A percentile compares a stretch with the other conserved stretches of the same genome.
phyloP scores from a whole-genome alignment of 306 rosid genomes.

The cucumber (Cucumis sativus) region DNA sequence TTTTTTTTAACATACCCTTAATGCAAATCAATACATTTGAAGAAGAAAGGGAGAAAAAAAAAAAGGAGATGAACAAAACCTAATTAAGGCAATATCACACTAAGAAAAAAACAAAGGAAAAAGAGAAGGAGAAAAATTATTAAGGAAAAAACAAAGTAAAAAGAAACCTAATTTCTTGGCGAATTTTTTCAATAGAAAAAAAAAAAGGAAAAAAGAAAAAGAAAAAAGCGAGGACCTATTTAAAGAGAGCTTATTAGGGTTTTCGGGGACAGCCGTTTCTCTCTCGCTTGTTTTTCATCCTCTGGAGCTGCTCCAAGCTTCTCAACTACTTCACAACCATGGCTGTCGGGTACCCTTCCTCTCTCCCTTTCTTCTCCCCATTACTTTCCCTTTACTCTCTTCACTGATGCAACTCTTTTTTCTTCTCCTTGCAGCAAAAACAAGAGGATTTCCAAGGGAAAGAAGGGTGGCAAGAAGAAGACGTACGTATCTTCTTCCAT shows the following conservation, averaged over 20 bases:
- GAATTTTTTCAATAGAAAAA: no score
- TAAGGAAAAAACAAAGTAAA: no score
- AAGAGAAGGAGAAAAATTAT: no score
- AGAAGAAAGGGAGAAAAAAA: no score
- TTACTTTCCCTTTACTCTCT: background rate
- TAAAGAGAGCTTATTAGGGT: background rate
- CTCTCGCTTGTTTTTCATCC: background rate
- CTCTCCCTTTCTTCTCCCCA: background rate
- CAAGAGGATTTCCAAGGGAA: conserved; percentile 90
- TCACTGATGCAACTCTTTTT: background rate
- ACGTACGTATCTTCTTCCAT: conserved; percentile 30
- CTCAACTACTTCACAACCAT: background rate
- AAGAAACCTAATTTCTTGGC: no score
- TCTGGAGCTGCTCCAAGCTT: conserved; percentile 3
- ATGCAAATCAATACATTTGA: no score
- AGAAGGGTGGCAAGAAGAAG: conserved; percentile 98
- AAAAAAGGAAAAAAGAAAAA: background rate
- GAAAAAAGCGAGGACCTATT: background rate
- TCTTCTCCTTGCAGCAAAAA: conserved; percentile 40
- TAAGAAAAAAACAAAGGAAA: no score
- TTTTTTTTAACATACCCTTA: no score
- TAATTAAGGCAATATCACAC: no score
- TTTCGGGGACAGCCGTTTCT: conserved; percentile 1
- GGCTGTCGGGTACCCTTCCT: conserved; percentile 6
- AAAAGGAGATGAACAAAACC: no score